These are phyloP conservation scores for Peribolospora baueri DNA, from an alignment of 768 basidiomycete genomes.

Conservation along the genomic window DNA sequence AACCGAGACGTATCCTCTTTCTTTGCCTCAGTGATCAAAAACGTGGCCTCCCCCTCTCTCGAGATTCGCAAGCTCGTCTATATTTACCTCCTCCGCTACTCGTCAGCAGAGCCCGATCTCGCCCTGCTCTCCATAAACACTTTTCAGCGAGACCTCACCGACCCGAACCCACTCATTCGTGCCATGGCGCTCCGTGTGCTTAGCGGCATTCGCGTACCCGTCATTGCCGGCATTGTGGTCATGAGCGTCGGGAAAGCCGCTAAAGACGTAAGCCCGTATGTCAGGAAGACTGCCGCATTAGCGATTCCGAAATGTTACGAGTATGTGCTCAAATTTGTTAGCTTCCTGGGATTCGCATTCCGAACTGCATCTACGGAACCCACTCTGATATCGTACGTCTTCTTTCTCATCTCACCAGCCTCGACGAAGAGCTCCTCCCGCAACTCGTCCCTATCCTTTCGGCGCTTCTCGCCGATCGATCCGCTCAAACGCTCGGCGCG, in stretches of 20 bases:
- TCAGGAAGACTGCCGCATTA: constrained; percentile 72
- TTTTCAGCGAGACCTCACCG: constrained; percentile 86
- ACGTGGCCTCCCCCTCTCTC: constrained; percentile 73
- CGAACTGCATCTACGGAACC: neutral
- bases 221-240: constrained; percentile 62
- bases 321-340: constrained; percentile 23
- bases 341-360: constrained; percentile 3
- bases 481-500: constrained; percentile 66
- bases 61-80: constrained; percentile 93
- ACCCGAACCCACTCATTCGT: constrained; percentile 75
- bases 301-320: constrained; percentile 68
- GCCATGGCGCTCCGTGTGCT: constrained; percentile 88
- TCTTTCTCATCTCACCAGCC: constrained; percentile 24
- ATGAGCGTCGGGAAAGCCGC: constrained; percentile 81
- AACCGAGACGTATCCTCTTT: constrained; percentile 71
- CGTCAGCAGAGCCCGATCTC: constrained; percentile 78
- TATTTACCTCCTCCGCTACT: constrained; percentile 85
- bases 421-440: constrained; percentile 46
- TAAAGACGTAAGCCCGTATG: constrained; percentile 75
- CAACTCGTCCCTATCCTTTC: constrained; percentile 26
- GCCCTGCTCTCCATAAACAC: constrained; percentile 92
- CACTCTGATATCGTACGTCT: neutral
- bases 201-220: constrained; percentile 68
- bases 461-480: constrained; percentile 34
- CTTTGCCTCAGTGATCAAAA: constrained; percentile 87